Evolutionary conservation across 352 stramenopile genomes (phyloP).

Genomic region (Globisporangium camurandrum): DNA sequence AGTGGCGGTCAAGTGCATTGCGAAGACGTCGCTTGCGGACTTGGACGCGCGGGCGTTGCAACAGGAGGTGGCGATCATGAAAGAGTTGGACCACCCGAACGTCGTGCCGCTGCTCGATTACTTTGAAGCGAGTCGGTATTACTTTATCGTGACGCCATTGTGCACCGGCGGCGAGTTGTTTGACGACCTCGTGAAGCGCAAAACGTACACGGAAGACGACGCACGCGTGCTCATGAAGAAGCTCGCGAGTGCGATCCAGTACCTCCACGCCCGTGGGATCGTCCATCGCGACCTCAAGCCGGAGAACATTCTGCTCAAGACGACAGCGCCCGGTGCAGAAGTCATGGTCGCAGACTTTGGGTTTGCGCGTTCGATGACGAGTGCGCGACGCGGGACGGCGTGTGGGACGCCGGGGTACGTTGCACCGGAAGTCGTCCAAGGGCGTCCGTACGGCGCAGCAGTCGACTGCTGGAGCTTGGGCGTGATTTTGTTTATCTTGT

Average conservation of each 20-base stretch:
- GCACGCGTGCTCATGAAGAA: constrained; percentile 87
- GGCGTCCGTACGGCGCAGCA: constrained; percentile 76
- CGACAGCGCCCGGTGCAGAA: constrained; percentile 51
- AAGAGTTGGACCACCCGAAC: constrained; percentile 61
- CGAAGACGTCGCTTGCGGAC: constrained; percentile 39
- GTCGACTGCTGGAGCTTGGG: constrained; percentile 94
- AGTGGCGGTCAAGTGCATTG: constrained; percentile 76
- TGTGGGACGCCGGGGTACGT: constrained; percentile 90
- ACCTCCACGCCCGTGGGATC: constrained; percentile 91
- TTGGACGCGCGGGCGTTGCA: constrained; percentile 53
- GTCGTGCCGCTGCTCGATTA: constrained; percentile 67
- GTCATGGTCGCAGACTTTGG: constrained; percentile 89
- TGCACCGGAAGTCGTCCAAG: constrained; percentile 90
- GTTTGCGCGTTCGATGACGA: constrained; percentile 67
- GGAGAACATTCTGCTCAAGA: constrained; percentile 86
- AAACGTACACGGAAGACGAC: constrained; percentile 94
- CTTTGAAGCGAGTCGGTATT: constrained; percentile 68
- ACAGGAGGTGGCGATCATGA: constrained; percentile 70
- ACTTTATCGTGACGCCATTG: constrained; percentile 74
- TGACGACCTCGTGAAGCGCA: constrained; percentile 90
- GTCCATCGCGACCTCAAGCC: constrained; percentile 89
- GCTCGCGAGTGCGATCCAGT: constrained; percentile 87
- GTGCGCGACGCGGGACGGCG: constrained; percentile 41
- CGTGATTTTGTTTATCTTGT: constrained; percentile 92
- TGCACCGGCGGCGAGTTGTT: constrained; percentile 92